Evolutionary conservation across 352 stramenopile genomes (phyloP).

Genomic region (Phytophthora tentaculata): DNA sequence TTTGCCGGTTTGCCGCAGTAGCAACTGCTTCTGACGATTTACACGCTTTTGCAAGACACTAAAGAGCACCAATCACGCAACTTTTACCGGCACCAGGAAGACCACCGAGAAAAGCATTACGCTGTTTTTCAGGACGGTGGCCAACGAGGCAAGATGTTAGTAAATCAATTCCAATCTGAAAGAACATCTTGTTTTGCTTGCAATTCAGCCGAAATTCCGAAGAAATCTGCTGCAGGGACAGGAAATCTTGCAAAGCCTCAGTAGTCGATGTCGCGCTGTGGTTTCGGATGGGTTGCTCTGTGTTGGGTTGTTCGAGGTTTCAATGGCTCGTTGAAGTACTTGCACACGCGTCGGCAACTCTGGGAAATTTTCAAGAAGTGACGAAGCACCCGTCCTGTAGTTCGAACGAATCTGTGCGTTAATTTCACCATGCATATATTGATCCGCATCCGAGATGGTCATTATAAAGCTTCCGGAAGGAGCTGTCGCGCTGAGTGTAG

Average conservation of each 20-base stretch:
- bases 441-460: background rate
- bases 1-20: constrained; percentile 11
- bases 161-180: background rate
- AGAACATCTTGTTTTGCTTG: constrained; percentile 20
- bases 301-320: background rate
- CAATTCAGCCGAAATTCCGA: background rate
- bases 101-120: background rate
- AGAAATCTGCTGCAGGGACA: background rate
- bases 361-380: background rate
- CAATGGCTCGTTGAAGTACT: background rate
- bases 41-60: constrained; percentile 1
- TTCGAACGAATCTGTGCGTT: background rate
- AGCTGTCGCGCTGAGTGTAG: background rate
- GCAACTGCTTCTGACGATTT: background rate
- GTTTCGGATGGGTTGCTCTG: background rate
- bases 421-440: background rate
- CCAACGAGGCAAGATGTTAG: constrained; percentile 1
- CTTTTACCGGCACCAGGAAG: constrained; percentile 13
- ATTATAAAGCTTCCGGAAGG: background rate
- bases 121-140: background rate
- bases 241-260: background rate
- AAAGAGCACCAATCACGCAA: constrained; percentile 9
- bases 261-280: background rate
- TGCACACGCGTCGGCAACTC: background rate
- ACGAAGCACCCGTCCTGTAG: background rate